Evolutionary conservation across 1,284 basidiomycete species (phyloP), one percentile per base, ranked within the genome.

Genomic region (Afroboletus lepidellus): DNA sequence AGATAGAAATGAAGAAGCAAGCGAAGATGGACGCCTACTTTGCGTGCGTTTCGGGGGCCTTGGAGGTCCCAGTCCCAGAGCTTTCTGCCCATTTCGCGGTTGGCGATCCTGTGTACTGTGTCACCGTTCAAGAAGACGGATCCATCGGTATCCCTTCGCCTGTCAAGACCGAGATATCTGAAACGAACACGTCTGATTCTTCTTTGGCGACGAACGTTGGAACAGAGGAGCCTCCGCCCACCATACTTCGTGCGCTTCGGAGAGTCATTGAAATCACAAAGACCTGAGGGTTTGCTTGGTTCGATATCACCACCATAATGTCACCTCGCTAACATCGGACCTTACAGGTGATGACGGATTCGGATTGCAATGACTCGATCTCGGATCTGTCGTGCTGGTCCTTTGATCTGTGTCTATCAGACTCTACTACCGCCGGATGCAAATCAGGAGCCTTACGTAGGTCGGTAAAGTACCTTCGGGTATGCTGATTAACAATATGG

Each of bases 241-340:
- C 29, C 16, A 27, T 39, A 25, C 20, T 46, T 47, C 41, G 21
- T 27, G 43, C 39, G 16, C 54, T 61, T 23, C 48, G 60, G 15
- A 51, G 50, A 37, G 46, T 57, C 23, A 33, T 33, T n/a, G n/a
- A 47, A 41, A n/a, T 24, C 20, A 33, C 12, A 15, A 44, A 33
- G 42, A 44, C 30, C 13, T 44, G 42, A 44, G 30, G 43, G 43
- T 44, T 16, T 24, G 43, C 6, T 15, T 9, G 5, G 20, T 24
- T 15, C 25, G 2, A 24, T 39, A 8, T 16, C 8, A 94, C 78
- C 5, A 94, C 78, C 86, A 15, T 15, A 11, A 8, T 8, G 15
- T 36, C 13, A 13, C 18, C 24, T 29, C 12, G 33, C 29, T 60
- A 29, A 58, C 41, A 1, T 18, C 41, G 55, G 41, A 56, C 30